A percentile compares a stretch with the other conserved stretches of the same genome.
Evolutionary conservation across 768 basidiomycete genomes (phyloP).

Genomic region (Trametes coccinea): DNA sequence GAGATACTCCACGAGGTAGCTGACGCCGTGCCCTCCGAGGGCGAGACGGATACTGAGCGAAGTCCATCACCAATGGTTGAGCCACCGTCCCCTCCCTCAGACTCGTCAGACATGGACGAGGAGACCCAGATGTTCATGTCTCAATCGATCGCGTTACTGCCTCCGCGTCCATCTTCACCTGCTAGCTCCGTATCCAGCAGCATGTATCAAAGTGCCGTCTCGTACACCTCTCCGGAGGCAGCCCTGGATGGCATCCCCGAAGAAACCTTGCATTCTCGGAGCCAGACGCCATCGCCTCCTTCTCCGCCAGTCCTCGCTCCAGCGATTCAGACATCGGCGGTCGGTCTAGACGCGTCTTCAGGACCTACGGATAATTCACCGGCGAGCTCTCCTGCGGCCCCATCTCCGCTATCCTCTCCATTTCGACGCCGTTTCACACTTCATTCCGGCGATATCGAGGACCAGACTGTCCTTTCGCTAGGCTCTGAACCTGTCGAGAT

Average conservation of each 20-base stretch:
- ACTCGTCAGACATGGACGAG: slow-evolving; percentile 52
- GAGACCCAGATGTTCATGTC: slow-evolving; percentile 68
- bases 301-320: background rate
- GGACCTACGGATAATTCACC: background rate
- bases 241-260: slow-evolving; percentile 14
- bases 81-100: slow-evolving; percentile 51
- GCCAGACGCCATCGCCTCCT: background rate
- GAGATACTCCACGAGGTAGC: background rate
- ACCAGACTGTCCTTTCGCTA: slow-evolving; percentile 59
- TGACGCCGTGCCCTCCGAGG: too few species aligned
- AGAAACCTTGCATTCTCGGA: slow-evolving; percentile 1
- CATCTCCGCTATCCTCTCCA: background rate
- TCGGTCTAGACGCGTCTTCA: too few species aligned
- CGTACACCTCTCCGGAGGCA: slow-evolving; percentile 28
- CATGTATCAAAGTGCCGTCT: slow-evolving; percentile 79
- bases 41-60: too few species aligned
- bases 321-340: too few species aligned
- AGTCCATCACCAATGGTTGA: background rate
- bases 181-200: slow-evolving; percentile 55
- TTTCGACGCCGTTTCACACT: slow-evolving; percentile 3
- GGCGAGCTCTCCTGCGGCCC: background rate
- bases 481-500: slow-evolving; percentile 62
- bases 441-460: slow-evolving; percentile 27
- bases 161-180: slow-evolving; percentile 32
- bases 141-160: slow-evolving; percentile 68